Evolutionary conservation across 306 rosid genomes (phyloP).

Genomic region (Gillenia trifoliata): DNA sequence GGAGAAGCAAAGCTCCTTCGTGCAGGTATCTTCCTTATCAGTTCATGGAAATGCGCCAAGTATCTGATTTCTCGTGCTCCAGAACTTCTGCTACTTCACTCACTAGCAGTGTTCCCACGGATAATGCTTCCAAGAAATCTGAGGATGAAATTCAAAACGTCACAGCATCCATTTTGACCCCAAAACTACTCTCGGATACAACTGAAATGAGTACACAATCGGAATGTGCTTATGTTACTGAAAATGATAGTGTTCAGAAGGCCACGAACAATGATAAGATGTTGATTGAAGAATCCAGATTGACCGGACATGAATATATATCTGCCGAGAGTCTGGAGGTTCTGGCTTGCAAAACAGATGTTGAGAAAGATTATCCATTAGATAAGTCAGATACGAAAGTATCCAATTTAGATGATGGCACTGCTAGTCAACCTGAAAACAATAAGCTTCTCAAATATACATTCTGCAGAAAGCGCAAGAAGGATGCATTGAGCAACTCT

Average conservation of each 20-base stretch:
- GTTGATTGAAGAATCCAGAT: slow-evolving; percentile 32
- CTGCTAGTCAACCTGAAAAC: slow-evolving; percentile 35
- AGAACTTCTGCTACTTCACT: slow-evolving; percentile 26
- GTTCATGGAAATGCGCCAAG: slow-evolving; percentile 30
- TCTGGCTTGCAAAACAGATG: slow-evolving; percentile 32
- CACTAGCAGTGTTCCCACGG: slow-evolving; percentile 24
- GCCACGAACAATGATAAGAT: slow-evolving; percentile 31
- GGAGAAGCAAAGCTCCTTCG: slow-evolving; percentile 17
- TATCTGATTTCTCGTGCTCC: slow-evolving; percentile 16
- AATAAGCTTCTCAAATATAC: slow-evolving; percentile 69
- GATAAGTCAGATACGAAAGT: slow-evolving; percentile 31
- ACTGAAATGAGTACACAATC: slow-evolving; percentile 28
- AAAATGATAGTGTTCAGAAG: slow-evolving; percentile 36
- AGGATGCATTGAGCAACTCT: slow-evolving; percentile 41
- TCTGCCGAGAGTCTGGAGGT: slow-evolving; percentile 33
- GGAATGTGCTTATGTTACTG: slow-evolving; percentile 24
- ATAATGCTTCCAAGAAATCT: slow-evolving; percentile 22
- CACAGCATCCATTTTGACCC: slow-evolving; percentile 17
- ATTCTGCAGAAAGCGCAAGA: slow-evolving; percentile 78
- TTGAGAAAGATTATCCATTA: slow-evolving; percentile 25
- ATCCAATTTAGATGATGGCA: slow-evolving; percentile 36
- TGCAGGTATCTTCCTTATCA: slow-evolving; percentile 22
- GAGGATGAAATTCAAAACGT: slow-evolving; percentile 43
- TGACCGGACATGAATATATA: slow-evolving; percentile 38
- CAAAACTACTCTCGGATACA: slow-evolving; percentile 18